phyloP scores from a whole-genome alignment of 495 filamentous ascomycete species.

The Trichoderma parareesei region DNA sequence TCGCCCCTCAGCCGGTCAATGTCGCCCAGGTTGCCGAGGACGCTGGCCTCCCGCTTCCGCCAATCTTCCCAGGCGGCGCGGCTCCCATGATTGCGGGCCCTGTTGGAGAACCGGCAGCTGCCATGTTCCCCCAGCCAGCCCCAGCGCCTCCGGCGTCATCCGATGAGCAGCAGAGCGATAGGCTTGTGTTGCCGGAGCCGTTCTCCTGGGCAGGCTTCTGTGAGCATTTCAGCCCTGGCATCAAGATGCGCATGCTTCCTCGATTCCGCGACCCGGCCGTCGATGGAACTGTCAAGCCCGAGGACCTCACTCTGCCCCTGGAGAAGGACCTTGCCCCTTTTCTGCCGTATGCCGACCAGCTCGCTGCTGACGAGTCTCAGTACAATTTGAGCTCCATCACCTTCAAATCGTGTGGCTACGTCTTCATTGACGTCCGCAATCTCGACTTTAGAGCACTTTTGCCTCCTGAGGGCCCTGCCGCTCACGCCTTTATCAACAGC shows the following conservation, averaged over 20 bases:
- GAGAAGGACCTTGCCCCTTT: background rate
- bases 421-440: constrained; percentile 18
- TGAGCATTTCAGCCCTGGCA: constrained; percentile 11
- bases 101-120: background rate
- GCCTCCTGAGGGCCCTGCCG: background rate
- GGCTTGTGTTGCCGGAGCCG: background rate
- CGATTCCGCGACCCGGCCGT: background rate
- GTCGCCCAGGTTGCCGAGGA: background rate
- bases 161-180: background rate
- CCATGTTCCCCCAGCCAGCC: background rate
- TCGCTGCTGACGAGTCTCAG: constrained; percentile 14
- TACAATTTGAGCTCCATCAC: constrained; percentile 22
- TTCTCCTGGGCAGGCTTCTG: constrained; percentile 9
- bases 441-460: constrained; percentile 9
- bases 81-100: background rate
- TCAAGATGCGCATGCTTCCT: constrained; percentile 11
- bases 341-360: background rate
- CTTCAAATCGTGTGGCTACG: constrained; percentile 41
- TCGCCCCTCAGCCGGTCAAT: background rate
- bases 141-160: background rate
- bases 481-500: background rate
- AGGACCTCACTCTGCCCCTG: background rate
- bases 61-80: background rate
- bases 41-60: background rate
- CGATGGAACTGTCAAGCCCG: background rate